Conservation (phyloP, 805 yeast species). For the Diddensiella transvaalensis region DNA sequence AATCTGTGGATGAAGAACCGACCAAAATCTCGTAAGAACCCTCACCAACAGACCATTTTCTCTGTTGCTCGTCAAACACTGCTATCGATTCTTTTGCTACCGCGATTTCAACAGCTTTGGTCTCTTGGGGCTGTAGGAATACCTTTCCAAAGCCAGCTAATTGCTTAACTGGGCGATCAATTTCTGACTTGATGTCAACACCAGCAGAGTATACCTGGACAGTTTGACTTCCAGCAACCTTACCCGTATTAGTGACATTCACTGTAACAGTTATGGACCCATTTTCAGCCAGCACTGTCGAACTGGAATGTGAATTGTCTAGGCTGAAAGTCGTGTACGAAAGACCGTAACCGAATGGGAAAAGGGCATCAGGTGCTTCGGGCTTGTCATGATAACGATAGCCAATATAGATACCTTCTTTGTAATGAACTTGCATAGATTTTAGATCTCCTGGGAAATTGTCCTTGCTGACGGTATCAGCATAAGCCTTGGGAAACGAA, state of each 20-base stretch:
- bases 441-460: slow-evolving; percentile 37
- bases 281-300: slow-evolving; percentile 31
- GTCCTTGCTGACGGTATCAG: slow-evolving; percentile 42
- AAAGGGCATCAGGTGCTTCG: slow-evolving; percentile 42
- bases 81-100: background rate
- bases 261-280: slow-evolving; percentile 34
- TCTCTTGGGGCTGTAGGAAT: slow-evolving; percentile 42
- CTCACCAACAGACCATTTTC: background rate
- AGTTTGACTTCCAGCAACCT: slow-evolving; percentile 48
- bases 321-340: slow-evolving; percentile 53
- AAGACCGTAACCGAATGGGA: slow-evolving; percentile 61
- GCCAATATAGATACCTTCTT: slow-evolving; percentile 63
- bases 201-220: slow-evolving; percentile 48
- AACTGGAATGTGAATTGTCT: slow-evolving; percentile 31
- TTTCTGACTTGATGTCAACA: slow-evolving; percentile 30
- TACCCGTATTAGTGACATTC: slow-evolving; percentile 48
- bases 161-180: slow-evolving; percentile 54
- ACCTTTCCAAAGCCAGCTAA: slow-evolving; percentile 55
- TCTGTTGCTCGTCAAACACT: background rate
- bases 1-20: background rate
- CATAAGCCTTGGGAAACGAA: slow-evolving; percentile 46
- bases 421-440: slow-evolving; percentile 48
- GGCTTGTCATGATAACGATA: slow-evolving; percentile 56
- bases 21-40: slow-evolving; percentile 1
- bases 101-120: background rate